Evolutionary conservation across 148 eudicot species (phyloP), one percentile per base, ranked within the genome.

Genomic region (Cornus controversa): DNA sequence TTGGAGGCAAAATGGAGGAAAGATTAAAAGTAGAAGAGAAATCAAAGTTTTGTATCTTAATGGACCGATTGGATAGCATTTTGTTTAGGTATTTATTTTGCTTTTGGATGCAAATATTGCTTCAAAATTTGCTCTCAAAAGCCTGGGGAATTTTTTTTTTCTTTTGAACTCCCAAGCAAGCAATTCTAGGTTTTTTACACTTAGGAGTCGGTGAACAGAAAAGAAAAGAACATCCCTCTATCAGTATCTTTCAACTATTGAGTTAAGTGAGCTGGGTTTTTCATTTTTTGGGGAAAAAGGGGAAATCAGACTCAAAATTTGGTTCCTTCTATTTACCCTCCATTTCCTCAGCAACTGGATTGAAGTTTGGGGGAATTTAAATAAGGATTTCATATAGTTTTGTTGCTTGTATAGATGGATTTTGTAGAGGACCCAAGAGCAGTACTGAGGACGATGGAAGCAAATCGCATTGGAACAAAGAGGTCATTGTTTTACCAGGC

Each of bases 361-460:
- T 13, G 40, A 27, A 42, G 28, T 54, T 53, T 20, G 47, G 47
- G 64, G 69, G 73, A 80, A 77, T 47, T 79, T 66, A 58, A 37
- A 37, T 58, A 1, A 4, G 8, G 64, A 0, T 58, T 58, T 16
- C 24, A 58, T 22, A 58, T 58, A 58, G 18, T 80, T 4, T 57
- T 66, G 58, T 66, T 63, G 28, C 10, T 75, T 74, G 50, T 58
- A 82, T 82, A 95, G 99, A 90, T 95, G 99, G 99, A 95, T 84
- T 95, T 82, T 75, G 96, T 95, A 85, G 97, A 91, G 79, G 94
- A 95, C 58, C 97, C 99, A 13, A 93, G 83, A 78, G 93, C 89
- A 45, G 74, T 91, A 60, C 77, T 95, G 79, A 73, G 79, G 60
- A 86, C 82, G 7, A 95, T 95, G 99, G 96, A 95, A 83, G 73